Conservation (phyloP, 2,329 filamentous ascomycete genomes). For the Xylariaceae sp. region DNA sequence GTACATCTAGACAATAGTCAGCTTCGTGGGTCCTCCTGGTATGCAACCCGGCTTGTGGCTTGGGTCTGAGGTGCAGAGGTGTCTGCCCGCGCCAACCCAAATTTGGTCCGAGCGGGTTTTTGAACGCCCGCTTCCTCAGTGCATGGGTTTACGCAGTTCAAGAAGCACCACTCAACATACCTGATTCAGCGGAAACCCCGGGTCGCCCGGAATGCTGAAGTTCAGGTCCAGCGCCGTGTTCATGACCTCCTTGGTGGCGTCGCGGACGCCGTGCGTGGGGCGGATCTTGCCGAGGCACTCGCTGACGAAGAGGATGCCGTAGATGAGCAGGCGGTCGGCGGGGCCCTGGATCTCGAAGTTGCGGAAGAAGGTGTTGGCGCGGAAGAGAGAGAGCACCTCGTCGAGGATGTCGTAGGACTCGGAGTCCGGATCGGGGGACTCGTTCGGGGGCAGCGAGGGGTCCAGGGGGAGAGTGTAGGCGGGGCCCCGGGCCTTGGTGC, state of each 20-base stretch:
- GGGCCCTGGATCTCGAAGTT: constrained; percentile 99
- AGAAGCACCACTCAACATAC: constrained; percentile 34
- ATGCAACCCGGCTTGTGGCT: too few species aligned
- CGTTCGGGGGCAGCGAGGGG: constrained; percentile 51
- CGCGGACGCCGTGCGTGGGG: constrained; percentile 59
- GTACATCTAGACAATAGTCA: constrained; percentile 60
- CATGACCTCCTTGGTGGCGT: constrained; percentile 70
- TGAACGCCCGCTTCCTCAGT: too few species aligned
- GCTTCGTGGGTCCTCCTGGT: too few species aligned
- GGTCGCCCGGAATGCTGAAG: constrained; percentile 92
- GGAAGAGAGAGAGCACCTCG: constrained; percentile 88
- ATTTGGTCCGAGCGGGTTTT: too few species aligned
- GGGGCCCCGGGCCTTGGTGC: constrained; percentile 92
- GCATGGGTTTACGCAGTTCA: too few species aligned
- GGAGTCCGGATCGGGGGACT: constrained; percentile 72
- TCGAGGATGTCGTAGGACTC: constrained; percentile 96
- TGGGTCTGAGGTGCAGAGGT: too few species aligned
- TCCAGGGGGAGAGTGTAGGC: constrained; percentile 74
- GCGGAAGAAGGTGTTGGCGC: constrained; percentile 97
- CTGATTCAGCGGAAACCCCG: constrained; percentile 90
- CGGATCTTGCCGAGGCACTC: constrained; percentile 87
- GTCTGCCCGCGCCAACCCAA: too few species aligned
- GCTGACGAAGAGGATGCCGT: constrained; percentile 92
- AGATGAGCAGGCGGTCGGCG: constrained; percentile 89
- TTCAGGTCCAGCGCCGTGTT: constrained; percentile 88